These are phyloP conservation scores for Colletotrichum sp. DNA, from an alignment of 2,329 filamentous ascomycete genomes.

Conservation along the genomic window DNA sequence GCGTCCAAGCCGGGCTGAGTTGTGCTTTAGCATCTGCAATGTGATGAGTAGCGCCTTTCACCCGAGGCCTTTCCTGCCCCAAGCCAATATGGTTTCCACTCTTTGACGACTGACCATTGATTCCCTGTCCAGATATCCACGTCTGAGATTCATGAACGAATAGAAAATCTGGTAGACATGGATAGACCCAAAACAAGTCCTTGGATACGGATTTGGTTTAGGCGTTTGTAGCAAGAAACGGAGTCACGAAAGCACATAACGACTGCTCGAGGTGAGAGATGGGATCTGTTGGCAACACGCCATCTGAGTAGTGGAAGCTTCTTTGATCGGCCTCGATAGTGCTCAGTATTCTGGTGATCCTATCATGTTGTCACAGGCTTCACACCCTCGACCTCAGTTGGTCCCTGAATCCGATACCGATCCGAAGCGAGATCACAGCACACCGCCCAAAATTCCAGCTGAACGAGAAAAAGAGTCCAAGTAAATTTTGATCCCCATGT, in stretches of 20 bases:
- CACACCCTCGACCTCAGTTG: not conserved
- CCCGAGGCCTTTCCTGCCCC: not conserved
- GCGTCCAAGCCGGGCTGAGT: not conserved
- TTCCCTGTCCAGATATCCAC: fast-evolving
- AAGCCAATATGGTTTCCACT: not conserved
- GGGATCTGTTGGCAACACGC: not conserved
- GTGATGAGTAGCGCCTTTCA: not conserved
- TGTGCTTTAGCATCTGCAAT: not conserved
- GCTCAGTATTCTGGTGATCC: not conserved
- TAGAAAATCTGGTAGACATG: not conserved
- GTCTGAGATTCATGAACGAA: not conserved
- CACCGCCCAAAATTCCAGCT: not conserved
- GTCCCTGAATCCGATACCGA: not conserved
- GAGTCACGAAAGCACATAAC: not conserved
- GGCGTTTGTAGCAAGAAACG: not conserved
- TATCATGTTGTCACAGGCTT: not conserved
- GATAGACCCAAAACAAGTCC: not conserved
- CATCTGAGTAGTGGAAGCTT: not conserved
- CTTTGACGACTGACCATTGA: not conserved
- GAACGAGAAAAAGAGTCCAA: not conserved
- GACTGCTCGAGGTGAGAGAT: not conserved
- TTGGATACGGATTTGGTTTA: not conserved
- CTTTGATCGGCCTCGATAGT: not conserved
- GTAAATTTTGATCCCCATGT: not conserved
- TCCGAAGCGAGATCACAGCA: not conserved